These are phyloP conservation scores for Gaeumannomyces sp. DNA, from an alignment of 2,329 filamentous ascomycete genomes.

Conservation along the genomic window DNA sequence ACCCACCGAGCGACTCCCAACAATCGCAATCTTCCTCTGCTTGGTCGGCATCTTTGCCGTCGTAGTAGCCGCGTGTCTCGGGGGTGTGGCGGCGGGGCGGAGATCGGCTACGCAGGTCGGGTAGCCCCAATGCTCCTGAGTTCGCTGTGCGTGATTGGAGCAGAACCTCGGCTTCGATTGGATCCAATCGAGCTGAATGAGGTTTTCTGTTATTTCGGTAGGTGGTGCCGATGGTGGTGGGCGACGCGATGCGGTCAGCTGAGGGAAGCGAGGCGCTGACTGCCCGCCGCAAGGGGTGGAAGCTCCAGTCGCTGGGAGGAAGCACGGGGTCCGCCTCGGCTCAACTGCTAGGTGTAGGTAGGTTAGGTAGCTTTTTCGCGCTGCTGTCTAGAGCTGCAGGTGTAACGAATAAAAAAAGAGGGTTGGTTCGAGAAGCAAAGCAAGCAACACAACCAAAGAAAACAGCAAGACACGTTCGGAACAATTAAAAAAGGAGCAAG, in stretches of 20 bases:
- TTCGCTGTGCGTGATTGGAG: neutral
- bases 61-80: too few species aligned
- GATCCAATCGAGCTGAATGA: neutral
- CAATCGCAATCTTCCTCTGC: conserved; percentile 92
- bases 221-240: neutral
- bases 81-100: neutral
- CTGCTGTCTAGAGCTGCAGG: neutral
- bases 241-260: neutral
- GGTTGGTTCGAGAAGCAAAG: too few species aligned
- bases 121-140: neutral
- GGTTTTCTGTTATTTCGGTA: neutral
- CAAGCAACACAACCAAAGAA: neutral
- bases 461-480: neutral
- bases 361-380: neutral
- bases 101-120: neutral
- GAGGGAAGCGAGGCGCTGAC: neutral
- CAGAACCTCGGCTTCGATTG: too few species aligned
- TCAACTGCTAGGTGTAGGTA: too few species aligned
- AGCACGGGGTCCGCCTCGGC: neutral
- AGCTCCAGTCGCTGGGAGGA: neutral
- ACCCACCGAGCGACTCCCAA: conserved; percentile 84
- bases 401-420: neutral
- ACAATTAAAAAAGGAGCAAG: neutral
- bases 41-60: conserved; percentile 53
- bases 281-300: neutral